These are phyloP conservation scores for Oehlia diaphana DNA, from an alignment of 192 early-diverging fungal genomes.

Conservation along the genomic window DNA sequence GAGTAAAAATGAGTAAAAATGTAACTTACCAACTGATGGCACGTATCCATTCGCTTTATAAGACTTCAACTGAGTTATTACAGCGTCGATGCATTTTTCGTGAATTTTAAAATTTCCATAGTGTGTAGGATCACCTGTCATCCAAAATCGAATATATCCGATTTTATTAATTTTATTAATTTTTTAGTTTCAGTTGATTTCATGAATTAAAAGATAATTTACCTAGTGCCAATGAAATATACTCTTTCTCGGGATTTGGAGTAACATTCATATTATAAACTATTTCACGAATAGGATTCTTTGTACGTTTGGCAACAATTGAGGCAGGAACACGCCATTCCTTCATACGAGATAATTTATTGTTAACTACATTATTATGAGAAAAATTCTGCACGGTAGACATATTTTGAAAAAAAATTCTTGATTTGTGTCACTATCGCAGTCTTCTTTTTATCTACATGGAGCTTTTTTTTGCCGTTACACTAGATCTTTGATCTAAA, in stretches of 20 bases:
- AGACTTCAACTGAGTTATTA: conserved; percentile 64
- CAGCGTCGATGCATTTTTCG: conserved; percentile 66
- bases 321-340: conserved; percentile 61
- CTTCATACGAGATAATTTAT: neutral
- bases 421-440: no score
- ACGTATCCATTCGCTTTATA: conserved; percentile 84
- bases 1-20: neutral
- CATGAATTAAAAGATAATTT: neutral
- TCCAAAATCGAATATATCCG: neutral
- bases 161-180: neutral
- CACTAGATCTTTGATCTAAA: no score
- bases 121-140: conserved; percentile 78
- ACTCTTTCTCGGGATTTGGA: conserved; percentile 56
- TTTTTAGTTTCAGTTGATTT: neutral
- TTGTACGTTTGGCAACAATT: conserved; percentile 68
- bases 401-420: no score
- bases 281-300: conserved; percentile 86
- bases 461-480: no score
- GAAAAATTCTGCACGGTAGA: no score
- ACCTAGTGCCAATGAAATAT: conserved; percentile 68
- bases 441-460: no score
- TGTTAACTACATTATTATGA: no score
- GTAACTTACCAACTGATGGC: conserved; percentile 64
- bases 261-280: conserved; percentile 77
- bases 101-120: conserved; percentile 91